Conservation (phyloP, 805 yeast species). For the Lipomyces yamanashiensis region DNA sequence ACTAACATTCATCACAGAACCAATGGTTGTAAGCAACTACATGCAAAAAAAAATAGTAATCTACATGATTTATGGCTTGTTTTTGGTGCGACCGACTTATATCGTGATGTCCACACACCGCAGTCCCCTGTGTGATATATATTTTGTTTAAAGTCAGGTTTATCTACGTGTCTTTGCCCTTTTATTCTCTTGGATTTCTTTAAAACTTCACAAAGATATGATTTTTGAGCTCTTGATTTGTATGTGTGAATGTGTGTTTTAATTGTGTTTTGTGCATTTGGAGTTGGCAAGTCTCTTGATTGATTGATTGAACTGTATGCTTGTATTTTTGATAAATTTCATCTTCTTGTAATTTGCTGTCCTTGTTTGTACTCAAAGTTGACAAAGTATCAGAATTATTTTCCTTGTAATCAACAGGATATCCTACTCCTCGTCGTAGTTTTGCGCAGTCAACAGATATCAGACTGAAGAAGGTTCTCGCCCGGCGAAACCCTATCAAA, state of each 20-base stretch:
- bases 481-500: not conserved
- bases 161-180: too few species aligned
- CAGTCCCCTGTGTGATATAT: too few species aligned
- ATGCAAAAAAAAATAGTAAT: not conserved
- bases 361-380: not conserved
- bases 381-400: not conserved
- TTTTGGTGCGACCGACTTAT: not conserved
- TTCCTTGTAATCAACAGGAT: too few species aligned
- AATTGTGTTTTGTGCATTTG: slow-evolving; percentile 15
- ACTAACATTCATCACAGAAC: slow-evolving; percentile 5
- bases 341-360: not conserved
- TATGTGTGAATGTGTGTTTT: not conserved
- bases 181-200: not conserved
- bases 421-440: not conserved
- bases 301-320: not conserved
- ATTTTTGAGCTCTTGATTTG: not conserved
- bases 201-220: not conserved
- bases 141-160: too few species aligned
- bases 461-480: not conserved
- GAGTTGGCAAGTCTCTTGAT: slow-evolving; percentile 16
- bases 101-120: too few species aligned
- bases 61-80: not conserved
- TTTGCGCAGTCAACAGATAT: not conserved
- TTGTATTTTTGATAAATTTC: not conserved
- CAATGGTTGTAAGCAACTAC: slow-evolving; percentile 19